Conservation (phyloP, 2,329 filamentous ascomycete genomes). For the Emmonsiellopsis sp. region DNA sequence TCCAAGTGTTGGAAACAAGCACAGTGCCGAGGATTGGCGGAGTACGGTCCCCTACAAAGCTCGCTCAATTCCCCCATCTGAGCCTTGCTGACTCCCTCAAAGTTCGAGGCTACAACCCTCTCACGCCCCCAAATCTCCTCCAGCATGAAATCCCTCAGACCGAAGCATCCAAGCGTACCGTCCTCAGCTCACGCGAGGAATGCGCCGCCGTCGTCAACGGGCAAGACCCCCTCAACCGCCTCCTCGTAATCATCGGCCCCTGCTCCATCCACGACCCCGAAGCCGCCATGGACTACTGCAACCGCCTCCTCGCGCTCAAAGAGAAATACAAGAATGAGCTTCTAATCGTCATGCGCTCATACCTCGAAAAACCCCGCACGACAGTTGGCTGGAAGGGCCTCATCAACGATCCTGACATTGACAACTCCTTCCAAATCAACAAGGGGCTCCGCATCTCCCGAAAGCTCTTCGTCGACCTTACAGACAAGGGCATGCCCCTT, state of each 20-base stretch:
- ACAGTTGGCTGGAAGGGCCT: conserved; percentile 98
- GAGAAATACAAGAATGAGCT: conserved; percentile 84
- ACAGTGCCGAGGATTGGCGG: conserved; percentile 69
- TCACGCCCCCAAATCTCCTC: conserved; percentile 87
- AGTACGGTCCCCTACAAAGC: conserved; percentile 45
- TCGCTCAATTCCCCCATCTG: neutral
- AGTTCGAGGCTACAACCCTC: conserved; percentile 85
- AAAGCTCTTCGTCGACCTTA: conserved; percentile 88
- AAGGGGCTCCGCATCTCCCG: conserved; percentile 82
- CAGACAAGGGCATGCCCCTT: conserved; percentile 85
- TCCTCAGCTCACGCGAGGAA: conserved; percentile 51
- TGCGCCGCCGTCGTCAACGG: conserved; percentile 53
- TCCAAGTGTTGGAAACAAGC: conserved; percentile 61
- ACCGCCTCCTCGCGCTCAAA: conserved; percentile 68
- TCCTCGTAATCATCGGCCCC: conserved; percentile 79
- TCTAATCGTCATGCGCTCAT: conserved; percentile 92
- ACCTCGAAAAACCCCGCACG: conserved; percentile 96
- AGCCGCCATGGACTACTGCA: conserved; percentile 87
- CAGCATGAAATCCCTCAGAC: conserved; percentile 72
- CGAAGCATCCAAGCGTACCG: conserved; percentile 39
- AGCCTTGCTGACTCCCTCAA: conserved; percentile 3
- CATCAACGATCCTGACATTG: conserved; percentile 97
- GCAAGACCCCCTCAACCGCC: conserved; percentile 45
- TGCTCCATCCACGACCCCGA: conserved; percentile 96
- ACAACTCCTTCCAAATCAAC: conserved; percentile 98